These are phyloP conservation scores for Aspergillus ostianus DNA, from an alignment of 495 filamentous ascomycete species.

Conservation along the genomic window DNA sequence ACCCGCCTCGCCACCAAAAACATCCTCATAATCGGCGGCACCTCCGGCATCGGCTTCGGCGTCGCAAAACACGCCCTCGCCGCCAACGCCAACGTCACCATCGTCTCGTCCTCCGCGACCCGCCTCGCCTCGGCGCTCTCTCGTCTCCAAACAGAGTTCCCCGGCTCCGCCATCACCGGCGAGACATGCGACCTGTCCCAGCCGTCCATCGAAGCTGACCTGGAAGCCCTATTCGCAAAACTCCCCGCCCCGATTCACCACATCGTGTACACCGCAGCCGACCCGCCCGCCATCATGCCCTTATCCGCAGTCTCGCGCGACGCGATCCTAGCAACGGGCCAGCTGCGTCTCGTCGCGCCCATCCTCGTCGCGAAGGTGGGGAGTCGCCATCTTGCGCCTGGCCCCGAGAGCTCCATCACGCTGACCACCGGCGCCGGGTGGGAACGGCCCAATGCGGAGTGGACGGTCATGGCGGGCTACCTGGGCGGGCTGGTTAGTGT, in stretches of 20 bases:
- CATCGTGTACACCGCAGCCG: slow-evolving; percentile 60
- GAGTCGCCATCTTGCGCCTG: slow-evolving; percentile 38
- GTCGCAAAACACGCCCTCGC: slow-evolving; percentile 52
- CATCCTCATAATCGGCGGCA: slow-evolving; percentile 56
- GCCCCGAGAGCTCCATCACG: slow-evolving; percentile 46
- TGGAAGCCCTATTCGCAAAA: slow-evolving; percentile 44
- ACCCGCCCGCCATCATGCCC: slow-evolving; percentile 34
- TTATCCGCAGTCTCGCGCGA: slow-evolving; percentile 40
- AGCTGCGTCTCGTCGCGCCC: slow-evolving; percentile 52
- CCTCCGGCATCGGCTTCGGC: slow-evolving; percentile 54
- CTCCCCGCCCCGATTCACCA: slow-evolving; percentile 43
- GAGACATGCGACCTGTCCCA: slow-evolving; percentile 50
- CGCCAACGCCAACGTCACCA: slow-evolving; percentile 49
- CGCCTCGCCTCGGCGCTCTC: slow-evolving; percentile 39
- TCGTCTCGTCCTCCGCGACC: slow-evolving; percentile 50
- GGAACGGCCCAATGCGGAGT: slow-evolving; percentile 44
- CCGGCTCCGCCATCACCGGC: slow-evolving; percentile 33
- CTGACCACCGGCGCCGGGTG: slow-evolving; percentile 51
- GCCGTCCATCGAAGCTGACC: slow-evolving; percentile 39
- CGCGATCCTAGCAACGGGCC: slow-evolving; percentile 34
- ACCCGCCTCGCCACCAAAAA: slow-evolving; percentile 22
- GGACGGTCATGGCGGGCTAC: slow-evolving; percentile 35
- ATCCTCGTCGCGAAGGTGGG: slow-evolving; percentile 54
- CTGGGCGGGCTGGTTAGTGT: slow-evolving; percentile 41
- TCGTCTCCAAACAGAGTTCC: slow-evolving; percentile 36